Percentiles rank a stretch among this genome's conserved stretches.
These are phyloP conservation scores for Penicillium daleae DNA, from an alignment of 495 filamentous ascomycete genomes.

Conservation along the genomic window DNA sequence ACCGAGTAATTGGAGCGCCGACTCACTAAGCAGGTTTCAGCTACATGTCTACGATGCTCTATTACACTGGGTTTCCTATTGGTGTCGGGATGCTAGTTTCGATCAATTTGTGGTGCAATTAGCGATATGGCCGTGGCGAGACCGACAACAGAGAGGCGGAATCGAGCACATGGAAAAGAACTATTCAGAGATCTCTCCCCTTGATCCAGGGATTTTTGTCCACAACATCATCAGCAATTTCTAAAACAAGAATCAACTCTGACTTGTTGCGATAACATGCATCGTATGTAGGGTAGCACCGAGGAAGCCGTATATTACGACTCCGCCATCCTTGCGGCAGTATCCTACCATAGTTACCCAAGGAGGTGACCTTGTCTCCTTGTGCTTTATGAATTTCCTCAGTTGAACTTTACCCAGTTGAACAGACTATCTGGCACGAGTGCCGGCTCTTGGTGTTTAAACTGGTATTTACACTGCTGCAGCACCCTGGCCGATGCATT, in stretches of 20 bases:
- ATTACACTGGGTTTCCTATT: background rate
- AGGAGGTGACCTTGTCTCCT: background rate
- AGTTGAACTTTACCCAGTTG: too few species aligned
- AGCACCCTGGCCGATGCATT: background rate
- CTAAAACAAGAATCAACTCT: background rate
- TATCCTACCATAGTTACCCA: background rate
- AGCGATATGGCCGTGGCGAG: background rate
- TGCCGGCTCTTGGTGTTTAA: background rate
- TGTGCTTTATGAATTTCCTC: background rate
- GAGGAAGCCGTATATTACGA: background rate
- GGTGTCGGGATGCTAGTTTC: background rate
- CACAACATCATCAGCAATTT: background rate
- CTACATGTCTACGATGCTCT: background rate
- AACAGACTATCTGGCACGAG: background rate
- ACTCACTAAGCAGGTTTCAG: background rate
- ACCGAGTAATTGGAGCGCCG: background rate
- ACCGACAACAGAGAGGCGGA: background rate
- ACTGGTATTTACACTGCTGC: background rate
- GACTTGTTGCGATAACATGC: background rate
- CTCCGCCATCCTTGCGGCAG: background rate
- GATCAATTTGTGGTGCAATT: background rate
- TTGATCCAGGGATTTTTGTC: too few species aligned
- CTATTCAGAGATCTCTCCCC: background rate
- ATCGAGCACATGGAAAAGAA: background rate
- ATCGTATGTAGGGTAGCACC: background rate